Evolutionary conservation across 2,329 filamentous ascomycete genomes (phyloP).

Genomic region (Coccinonectria pachysandricola): DNA sequence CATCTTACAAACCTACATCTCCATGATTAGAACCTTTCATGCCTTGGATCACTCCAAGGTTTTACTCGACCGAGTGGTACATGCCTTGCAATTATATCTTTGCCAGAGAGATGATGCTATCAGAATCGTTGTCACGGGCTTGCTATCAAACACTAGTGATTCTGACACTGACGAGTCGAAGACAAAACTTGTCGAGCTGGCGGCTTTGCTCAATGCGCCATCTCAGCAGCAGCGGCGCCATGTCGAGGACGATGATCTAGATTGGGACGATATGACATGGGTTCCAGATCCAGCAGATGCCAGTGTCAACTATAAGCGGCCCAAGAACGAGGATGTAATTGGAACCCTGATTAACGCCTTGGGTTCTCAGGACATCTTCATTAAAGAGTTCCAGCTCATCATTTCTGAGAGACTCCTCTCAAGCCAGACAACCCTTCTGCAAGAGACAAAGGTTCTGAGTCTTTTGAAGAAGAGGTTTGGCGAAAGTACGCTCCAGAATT

Average conservation of each 20-base stretch:
- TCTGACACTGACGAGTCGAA: slow-evolving; percentile 34
- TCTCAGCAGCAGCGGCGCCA: slow-evolving; percentile 42
- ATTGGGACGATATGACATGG: slow-evolving; percentile 92
- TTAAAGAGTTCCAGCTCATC: slow-evolving; percentile 84
- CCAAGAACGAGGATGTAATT: slow-evolving; percentile 82
- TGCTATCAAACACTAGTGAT: slow-evolving; percentile 53
- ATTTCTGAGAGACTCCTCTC: slow-evolving; percentile 72
- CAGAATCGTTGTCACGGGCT: slow-evolving; percentile 63
- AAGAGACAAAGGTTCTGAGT: slow-evolving; percentile 73
- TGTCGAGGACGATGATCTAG: slow-evolving; percentile 58
- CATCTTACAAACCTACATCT: slow-evolving; percentile 68
- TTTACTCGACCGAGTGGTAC: slow-evolving; percentile 62
- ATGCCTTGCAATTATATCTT: slow-evolving; percentile 64
- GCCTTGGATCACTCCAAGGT: slow-evolving; percentile 69
- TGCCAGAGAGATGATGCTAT: slow-evolving; percentile 70
- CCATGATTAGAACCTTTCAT: slow-evolving; percentile 68
- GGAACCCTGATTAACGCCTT: slow-evolving; percentile 82
- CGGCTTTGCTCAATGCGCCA: slow-evolving; percentile 53
- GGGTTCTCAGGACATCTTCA: slow-evolving; percentile 82
- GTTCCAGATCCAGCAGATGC: slow-evolving; percentile 87
- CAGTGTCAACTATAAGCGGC: slow-evolving; percentile 81
- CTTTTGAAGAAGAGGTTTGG: slow-evolving; percentile 84
- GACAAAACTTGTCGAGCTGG: slow-evolving; percentile 55
- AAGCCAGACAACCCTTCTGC: slow-evolving; percentile 59
- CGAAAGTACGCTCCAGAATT: slow-evolving; percentile 75